These are phyloP conservation scores for Hyparrhenia diplandra DNA, from an alignment of 176 grass and related monocot species.

Conservation along the genomic window DNA sequence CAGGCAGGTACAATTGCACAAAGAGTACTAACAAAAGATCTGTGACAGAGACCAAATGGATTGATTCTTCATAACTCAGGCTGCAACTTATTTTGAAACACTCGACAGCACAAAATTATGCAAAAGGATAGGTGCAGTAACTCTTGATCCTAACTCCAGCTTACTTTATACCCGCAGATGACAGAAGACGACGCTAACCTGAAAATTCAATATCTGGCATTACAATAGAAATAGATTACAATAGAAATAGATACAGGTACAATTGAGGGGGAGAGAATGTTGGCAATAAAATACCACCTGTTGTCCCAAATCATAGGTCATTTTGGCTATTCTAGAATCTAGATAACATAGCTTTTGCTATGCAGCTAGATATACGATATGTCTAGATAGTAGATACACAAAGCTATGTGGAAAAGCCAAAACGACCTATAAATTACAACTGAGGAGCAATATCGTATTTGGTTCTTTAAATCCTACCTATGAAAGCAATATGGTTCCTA, in stretches of 20 bases:
- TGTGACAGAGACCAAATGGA: no score
- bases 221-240: not conserved
- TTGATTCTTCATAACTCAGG: no score
- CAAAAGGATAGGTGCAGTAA: not conserved
- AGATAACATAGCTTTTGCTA: no score
- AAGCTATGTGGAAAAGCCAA: no score
- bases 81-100: not conserved
- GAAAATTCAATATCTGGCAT: not conserved
- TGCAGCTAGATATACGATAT: no score
- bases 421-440: no score
- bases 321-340: no score
- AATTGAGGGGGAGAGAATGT: not conserved
- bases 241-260: not conserved
- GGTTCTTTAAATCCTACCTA: not conserved
- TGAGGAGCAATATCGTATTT: no score
- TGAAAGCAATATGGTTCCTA: not conserved
- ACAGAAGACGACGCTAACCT: slow-evolving; percentile 18
- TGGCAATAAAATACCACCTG: not conserved
- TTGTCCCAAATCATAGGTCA: no score
- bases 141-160: not conserved
- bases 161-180: not conserved
- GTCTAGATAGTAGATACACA: no score
- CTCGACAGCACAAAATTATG: not conserved
- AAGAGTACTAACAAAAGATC: no score
- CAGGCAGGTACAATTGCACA: no score